Evolutionary conservation across 495 filamentous ascomycete genomes (phyloP).

Genomic region (Hapsidospora chrysogenum): DNA sequence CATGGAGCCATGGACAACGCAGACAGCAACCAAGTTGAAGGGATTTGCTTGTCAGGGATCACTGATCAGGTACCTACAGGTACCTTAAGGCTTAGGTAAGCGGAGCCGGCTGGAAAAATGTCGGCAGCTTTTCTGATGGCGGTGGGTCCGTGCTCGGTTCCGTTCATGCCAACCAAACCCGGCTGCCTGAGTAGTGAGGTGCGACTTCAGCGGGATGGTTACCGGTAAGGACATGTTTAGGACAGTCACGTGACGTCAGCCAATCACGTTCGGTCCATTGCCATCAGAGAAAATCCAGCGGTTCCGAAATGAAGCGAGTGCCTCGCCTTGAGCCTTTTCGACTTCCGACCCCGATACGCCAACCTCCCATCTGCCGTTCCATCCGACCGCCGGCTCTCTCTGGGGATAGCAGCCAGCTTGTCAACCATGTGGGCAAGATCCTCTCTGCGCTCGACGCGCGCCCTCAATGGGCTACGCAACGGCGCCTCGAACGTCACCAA

Average conservation of each 20-base stretch:
- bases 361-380: slow-evolving; percentile 13
- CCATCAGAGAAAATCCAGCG: too few relatives aligned
- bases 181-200: too few relatives aligned
- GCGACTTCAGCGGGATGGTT: too few relatives aligned
- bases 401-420: slow-evolving; percentile 28
- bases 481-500: slow-evolving; percentile 38
- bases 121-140: neutral
- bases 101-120: neutral
- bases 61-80: too few relatives aligned
- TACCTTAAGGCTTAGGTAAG: neutral
- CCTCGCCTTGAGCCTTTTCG: slow-evolving; percentile 3
- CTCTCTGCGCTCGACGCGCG: slow-evolving; percentile 63
- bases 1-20: too few relatives aligned
- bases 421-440: slow-evolving; percentile 76
- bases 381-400: slow-evolving; percentile 15
- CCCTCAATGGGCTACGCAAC: slow-evolving; percentile 53
- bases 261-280: slow-evolving; percentile 5
- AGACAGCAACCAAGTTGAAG: too few relatives aligned
- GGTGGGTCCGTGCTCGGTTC: neutral
- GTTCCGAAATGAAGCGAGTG: too few relatives aligned
- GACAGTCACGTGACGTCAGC: slow-evolving; percentile 3
- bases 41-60: too few relatives aligned
- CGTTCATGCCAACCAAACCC: neutral
- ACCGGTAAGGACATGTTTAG: too few relatives aligned
- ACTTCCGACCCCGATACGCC: slow-evolving; percentile 1